Percentiles rank a stretch among this genome's conserved stretches.
phyloP scores from a whole-genome alignment of 306 rosid species.

The Trifolium fragiferum region DNA sequence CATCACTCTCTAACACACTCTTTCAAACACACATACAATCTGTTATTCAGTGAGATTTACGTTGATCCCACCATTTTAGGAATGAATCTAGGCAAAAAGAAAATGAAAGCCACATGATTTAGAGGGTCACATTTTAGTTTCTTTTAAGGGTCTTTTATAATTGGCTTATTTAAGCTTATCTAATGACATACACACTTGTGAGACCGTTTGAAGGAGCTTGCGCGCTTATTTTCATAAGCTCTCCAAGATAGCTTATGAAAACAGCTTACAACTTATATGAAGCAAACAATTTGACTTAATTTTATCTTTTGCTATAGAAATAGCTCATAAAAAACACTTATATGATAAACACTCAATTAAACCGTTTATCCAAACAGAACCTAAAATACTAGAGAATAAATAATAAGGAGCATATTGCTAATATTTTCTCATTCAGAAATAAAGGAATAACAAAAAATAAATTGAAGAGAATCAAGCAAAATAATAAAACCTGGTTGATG shows the following conservation, averaged over 20 bases:
- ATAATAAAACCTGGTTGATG: conserved; percentile 75
- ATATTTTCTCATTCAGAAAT: not conserved
- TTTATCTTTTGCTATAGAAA: too few relatives aligned
- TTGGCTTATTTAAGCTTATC: too few relatives aligned
- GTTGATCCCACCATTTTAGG: not conserved
- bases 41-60: not conserved
- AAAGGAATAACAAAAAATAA: conserved; percentile 13
- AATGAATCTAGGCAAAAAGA: not conserved
- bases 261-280: too few relatives aligned
- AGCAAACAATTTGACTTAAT: too few relatives aligned
- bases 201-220: too few relatives aligned
- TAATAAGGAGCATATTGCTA: not conserved
- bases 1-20: not conserved
- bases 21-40: not conserved
- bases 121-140: not conserved
- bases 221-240: too few relatives aligned
- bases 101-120: not conserved
- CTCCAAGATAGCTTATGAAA: too few relatives aligned
- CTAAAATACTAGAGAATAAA: not conserved
- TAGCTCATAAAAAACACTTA: too few relatives aligned
- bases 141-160: not conserved
- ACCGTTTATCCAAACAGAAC: too few relatives aligned
- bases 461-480: not conserved
- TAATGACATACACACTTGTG: too few relatives aligned
- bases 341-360: too few relatives aligned